Base-by-base conservation (phyloP, 257 asterid species). In the Ilex aquifolium region DNA sequence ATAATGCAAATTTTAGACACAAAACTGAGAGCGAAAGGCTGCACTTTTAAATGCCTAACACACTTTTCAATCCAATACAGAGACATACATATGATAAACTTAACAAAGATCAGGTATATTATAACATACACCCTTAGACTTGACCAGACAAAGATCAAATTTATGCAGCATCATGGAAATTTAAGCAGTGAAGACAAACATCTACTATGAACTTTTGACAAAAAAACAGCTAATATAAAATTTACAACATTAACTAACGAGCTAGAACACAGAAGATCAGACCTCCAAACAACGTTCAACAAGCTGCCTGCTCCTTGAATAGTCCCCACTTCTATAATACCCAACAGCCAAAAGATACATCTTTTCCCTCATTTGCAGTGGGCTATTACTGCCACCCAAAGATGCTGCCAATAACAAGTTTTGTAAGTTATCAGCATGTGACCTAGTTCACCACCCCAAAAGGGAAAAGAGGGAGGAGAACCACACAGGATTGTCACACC, bases 331-430 rank as follows among this genome's bases (percentile, higher is more conserved):
- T 79, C 98, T 79, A 76, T 69, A 91, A 77, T 81, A 83, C 64
- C 98, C 98, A 60, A 91, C 81, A 36, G 85, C 95, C 64, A 88
- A 84, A 71, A 91, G 96, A 77, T 88, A 91, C 36, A 85, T 73
- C 65, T 77, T 81, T 67, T 90, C 97, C 77, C 95, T 77, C 36
- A 44, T 66, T 75, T 80, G 77, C 69, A 66, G 60, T 13, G 88
- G 85, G 77, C 80, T 87, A 71, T 54, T 63, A 36, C 64, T 68
- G 67, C 79, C 85, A 57, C 81, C 68, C 80, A 87, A 75, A 62
- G 92, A 76, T 69, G 90, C 97, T 90, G 89, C 84, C 81, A 62
- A 70, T 32, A 55, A 73, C 62, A 56, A 68, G 52, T 46, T 46
- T 16, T 32, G 9, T 1, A 27, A 44, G 29, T 74, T 61, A 69